Base-by-base conservation (phyloP, 805 yeast species). In the Kluyveromyces nonfermentans region DNA sequence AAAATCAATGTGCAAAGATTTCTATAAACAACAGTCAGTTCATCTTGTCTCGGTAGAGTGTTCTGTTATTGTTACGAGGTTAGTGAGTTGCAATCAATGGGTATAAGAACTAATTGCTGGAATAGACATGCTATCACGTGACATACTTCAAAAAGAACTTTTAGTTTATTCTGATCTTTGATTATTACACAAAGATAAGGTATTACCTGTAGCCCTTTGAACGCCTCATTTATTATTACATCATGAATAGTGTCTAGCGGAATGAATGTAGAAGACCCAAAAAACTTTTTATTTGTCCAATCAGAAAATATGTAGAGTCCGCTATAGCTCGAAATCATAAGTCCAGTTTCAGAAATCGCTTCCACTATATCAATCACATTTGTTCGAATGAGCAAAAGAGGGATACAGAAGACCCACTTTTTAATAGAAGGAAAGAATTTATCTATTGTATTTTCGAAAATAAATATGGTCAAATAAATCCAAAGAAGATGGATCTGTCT, bases 171-270 rank as follows among this genome's bases (percentile, higher is more conserved):
- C 7, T 50, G 53, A 32, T 66, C 69, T 42, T 70, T 70, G 15
- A 79, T 72, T 31, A 83, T 64, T 4, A 83, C 65, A 35, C 81
- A 77, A 57, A 85, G 63, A 54, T 83, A 80, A 57, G 72, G 80
- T 2, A 80, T 67, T 8, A 83, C 86, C 48, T 79, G 80, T 48
- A 78, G 74, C 5, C 82, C 82, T 43, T 70, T 70, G 56, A 85
- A 84, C 0, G 85, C 89, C 59, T 85, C 95, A 56, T 83, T 83
- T 20, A 85, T 78, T 0, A 82, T 74, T 9, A 85, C 59, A 57
- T 84, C 90, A 4, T 74, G 71, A 41, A 85, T 70, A 37, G 68
- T 67, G 37, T 72, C 74, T 33, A 70, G 62, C 0, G 88, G 82
- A 9, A 82, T 70, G 56, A 85, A 82, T 21, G 63, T 46, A 14